These are phyloP conservation scores for Euphorbia pulcherrima DNA, from an alignment of 345 rosid species.

Conservation along the genomic window DNA sequence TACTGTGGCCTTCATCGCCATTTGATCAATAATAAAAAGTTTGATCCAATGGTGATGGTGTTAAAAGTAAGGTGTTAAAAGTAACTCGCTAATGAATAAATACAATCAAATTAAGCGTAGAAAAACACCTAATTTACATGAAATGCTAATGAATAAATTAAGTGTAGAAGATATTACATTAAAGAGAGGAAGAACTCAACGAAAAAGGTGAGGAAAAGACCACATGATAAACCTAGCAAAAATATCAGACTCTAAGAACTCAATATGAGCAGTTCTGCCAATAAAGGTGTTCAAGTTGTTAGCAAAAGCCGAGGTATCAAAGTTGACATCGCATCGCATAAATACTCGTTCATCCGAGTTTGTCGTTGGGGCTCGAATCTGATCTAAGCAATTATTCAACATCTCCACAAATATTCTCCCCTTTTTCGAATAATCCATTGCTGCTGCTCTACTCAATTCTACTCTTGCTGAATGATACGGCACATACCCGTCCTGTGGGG, in stretches of 20 bases:
- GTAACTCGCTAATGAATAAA: too few species aligned
- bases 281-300: constrained; percentile 78
- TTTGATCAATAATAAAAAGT: too few species aligned
- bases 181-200: constrained; percentile 37
- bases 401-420: constrained; percentile 78
- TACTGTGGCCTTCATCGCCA: too few species aligned
- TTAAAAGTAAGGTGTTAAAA: too few species aligned
- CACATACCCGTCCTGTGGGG: constrained; percentile 98
- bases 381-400: constrained; percentile 91
- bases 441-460: constrained; percentile 75
- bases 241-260: constrained; percentile 80
- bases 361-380: constrained; percentile 66
- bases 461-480: constrained; percentile 96
- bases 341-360: constrained; percentile 66
- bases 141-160: too few species aligned
- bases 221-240: constrained; percentile 89
- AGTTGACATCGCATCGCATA: constrained; percentile 90
- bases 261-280: constrained; percentile 94
- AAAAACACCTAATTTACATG: too few species aligned
- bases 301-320: constrained; percentile 65
- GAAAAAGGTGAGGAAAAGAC: constrained; percentile 77
- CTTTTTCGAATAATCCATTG: constrained; percentile 72
- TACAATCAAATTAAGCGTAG: too few species aligned
- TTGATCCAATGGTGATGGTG: too few species aligned
- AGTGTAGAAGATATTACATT: too few species aligned